Base-by-base conservation (phyloP, 169 alveolate genomes). In the Plasmodium relictum region DNA sequence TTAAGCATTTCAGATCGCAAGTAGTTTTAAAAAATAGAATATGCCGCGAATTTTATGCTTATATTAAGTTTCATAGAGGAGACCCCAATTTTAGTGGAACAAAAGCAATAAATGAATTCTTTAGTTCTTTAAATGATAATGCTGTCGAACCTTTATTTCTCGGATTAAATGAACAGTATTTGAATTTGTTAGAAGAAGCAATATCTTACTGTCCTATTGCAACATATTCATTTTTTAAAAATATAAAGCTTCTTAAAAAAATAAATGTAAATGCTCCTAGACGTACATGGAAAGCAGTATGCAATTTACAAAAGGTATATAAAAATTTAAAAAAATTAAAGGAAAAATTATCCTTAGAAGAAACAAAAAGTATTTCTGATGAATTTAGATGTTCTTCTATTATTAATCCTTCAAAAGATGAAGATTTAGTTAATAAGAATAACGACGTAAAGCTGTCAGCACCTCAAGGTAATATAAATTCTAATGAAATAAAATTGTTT, bases 51-150 rank as follows among this genome's bases (percentile, higher is more conserved):
- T 78, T 78, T 48, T 78, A 76, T 52, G 89, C 89, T 9, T 78
- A 78, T 78, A 78, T 78, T 63, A 78, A 78, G 63, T 78, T 78
- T 22, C 89, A 78, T 78, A 78, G 76, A 24, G 65, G 80, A 20
- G 89, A 78, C 16, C 89, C 89, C 0, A 78, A 78, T 48, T 78
- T 78, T 78, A 78, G 89, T 78, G 89, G 74, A 20, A 78, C 78
- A 2, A 78, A 78, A 78, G 89, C 89, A 18, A 37, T 78, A n/a
- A 78, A 78, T 78, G 89, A 78, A 78, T 78, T 78, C 44, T 78
- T 78, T 78, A 78, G 65, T 58, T 78, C 89, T 12, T 69, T 78
- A 63, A 78, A 78, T 65, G 89, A 78, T 24, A 78, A 58, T 63
- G 89, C 89, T 45, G 14, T 78, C 10, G 65, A 78, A 42, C 68